Percentiles rank a stretch among this genome's conserved stretches.
These are phyloP conservation scores for Aspergillus sergii DNA, from an alignment of 2,329 filamentous ascomycete genomes.

Conservation along the genomic window DNA sequence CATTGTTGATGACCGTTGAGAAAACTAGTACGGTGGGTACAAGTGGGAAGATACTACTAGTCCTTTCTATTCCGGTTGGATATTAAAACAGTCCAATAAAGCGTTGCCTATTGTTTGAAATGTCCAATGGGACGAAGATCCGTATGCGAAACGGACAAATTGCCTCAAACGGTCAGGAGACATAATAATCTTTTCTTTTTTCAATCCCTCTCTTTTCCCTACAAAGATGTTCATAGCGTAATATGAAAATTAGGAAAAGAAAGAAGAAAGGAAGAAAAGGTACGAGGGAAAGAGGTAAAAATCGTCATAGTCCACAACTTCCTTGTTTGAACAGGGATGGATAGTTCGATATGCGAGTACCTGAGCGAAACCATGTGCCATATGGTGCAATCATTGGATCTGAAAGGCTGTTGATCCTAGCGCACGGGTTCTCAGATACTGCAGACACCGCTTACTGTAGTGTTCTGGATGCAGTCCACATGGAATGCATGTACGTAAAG, in stretches of 20 bases:
- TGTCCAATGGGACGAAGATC: not conserved
- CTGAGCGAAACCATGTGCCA: conserved; percentile 8
- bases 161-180: not conserved
- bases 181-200: not conserved
- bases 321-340: not conserved
- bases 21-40: not conserved
- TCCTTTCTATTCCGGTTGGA: not conserved
- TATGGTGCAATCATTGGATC: conserved; percentile 19
- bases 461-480: conserved; percentile 11
- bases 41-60: not conserved
- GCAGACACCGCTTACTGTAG: conserved; percentile 8
- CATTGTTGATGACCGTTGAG: not conserved
- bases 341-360: not conserved
- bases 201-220: not conserved
- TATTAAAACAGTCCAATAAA: not conserved
- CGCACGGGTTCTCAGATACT: conserved; percentile 13
- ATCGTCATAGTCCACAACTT: not conserved
- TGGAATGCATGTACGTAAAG: conserved; percentile 18
- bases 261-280: not conserved
- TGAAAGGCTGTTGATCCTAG: conserved; percentile 15
- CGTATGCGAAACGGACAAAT: not conserved
- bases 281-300: not conserved
- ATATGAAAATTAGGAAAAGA: not conserved
- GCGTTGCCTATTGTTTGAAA: not conserved
- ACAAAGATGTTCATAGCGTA: not conserved